Base-by-base conservation (phyloP, 176 grass and related monocot species). In the Elymus sibiricus region DNA sequence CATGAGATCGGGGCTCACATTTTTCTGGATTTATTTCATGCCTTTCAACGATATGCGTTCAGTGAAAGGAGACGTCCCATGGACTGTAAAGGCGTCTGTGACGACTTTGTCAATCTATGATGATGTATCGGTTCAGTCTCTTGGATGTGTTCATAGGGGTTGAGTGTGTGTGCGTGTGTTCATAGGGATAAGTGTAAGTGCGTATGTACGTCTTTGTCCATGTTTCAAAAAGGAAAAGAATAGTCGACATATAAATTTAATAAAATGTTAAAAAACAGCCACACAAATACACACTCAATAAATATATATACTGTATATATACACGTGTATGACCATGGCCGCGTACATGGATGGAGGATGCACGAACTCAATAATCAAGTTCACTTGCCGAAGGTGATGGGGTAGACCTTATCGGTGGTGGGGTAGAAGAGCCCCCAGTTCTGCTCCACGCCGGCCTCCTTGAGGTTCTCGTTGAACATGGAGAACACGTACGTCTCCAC, bases 401-500 rank as follows among this genome's bases (percentile, higher is more conserved):
- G 77, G 74, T 94, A 97, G 0, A 90, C 88, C n/a, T 53, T 78
- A 10, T 88, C 79, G 64, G 71, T 83, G 77, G 32, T 81, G 16
- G 92, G 76, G 28, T 85, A 92, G 82, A 94, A 97, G 25, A 97
- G 46, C 0, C 95, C 95, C 56, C 86, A 97, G 63, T 91, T 84
- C 84, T 81, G 55, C 64, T 92, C 88, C 5, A 88, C 75, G 4
- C 51, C 72, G 1, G 37, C 7, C 2, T 76, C 55, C 74, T 94
- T 94, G 62, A 63, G 42, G 64, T 94, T 63, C 89, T 97, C 92
- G 34, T 97, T 87, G 86, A 97, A 97, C 90, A 97, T 83, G 26
- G 86, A 78, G 73, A 91, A 97, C 2, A 97, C 74, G 80, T 92
- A 94, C 9, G 92, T 78, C 86, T 97, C 92, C 2, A 90, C 60